These are phyloP conservation scores for Solanum bukasovii DNA, from an alignment of 257 asterid genomes.

Conservation along the genomic window DNA sequence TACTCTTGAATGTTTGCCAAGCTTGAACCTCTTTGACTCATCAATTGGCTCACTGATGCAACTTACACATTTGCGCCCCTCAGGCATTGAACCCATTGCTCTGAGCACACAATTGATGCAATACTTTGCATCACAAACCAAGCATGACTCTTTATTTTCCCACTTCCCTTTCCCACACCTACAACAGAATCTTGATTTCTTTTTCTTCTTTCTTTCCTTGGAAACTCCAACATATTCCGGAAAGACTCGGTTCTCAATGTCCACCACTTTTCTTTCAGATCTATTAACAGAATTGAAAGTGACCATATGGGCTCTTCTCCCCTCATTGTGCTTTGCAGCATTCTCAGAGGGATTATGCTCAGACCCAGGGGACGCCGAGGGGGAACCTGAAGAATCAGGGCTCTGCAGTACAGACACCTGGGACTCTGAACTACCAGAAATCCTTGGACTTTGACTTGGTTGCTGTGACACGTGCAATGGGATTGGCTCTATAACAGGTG, in stretches of 20 bases:
- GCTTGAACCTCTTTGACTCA: slow-evolving; percentile 50
- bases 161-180: slow-evolving; percentile 90
- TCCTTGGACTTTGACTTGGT: slow-evolving; percentile 43
- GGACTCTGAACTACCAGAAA: slow-evolving; percentile 72
- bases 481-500: slow-evolving; percentile 60
- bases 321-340: slow-evolving; percentile 22
- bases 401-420: slow-evolving; percentile 62
- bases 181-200: slow-evolving; percentile 53
- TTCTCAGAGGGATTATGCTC: slow-evolving; percentile 21
- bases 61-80: slow-evolving; percentile 86
- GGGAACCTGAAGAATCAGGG: slow-evolving; percentile 47
- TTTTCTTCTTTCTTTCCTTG: slow-evolving; percentile 60
- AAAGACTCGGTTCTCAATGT: slow-evolving; percentile 46
- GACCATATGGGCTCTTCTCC: slow-evolving; percentile 48
- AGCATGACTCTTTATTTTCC: slow-evolving; percentile 73
- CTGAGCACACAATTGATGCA: slow-evolving; percentile 86
- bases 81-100: slow-evolving; percentile 99
- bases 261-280: slow-evolving; percentile 36
- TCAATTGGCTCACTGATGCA: slow-evolving; percentile 81
- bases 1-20: slow-evolving; percentile 72
- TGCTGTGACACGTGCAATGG: slow-evolving; percentile 49
- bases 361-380: slow-evolving; percentile 57
- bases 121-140: slow-evolving; percentile 71
- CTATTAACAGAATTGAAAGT: slow-evolving; percentile 51
- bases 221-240: slow-evolving; percentile 44